A percentile compares a stretch with the other conserved stretches of the same genome.
Evolutionary conservation across 2,329 filamentous ascomycete species (phyloP).

Genomic region (Calonectria crousiana): DNA sequence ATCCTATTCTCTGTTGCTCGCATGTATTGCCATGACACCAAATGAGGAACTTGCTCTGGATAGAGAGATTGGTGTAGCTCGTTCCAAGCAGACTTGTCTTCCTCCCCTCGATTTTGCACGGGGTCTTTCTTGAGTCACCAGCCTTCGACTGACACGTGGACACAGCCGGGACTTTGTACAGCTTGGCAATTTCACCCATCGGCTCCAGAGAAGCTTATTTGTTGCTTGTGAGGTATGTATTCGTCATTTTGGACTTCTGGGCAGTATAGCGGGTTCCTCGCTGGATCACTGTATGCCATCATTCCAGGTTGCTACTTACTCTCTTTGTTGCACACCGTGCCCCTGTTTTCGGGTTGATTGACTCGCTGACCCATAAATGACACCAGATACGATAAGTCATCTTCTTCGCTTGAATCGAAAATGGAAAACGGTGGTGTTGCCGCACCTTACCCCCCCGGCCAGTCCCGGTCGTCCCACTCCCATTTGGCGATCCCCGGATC

Average conservation of each 20-base stretch:
- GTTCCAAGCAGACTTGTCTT: background rate
- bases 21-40: background rate
- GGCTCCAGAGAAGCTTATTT: slow-evolving; percentile 47
- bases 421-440: slow-evolving; percentile 53
- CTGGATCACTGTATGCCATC: background rate
- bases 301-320: background rate
- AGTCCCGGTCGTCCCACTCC: slow-evolving; percentile 45
- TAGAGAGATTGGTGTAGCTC: too few species aligned
- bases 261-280: background rate
- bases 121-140: too few species aligned
- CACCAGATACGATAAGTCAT: slow-evolving; percentile 48
- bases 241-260: background rate
- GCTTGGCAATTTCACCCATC: slow-evolving; percentile 46
- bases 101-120: background rate
- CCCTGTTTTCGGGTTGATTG: background rate
- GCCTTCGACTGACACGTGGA: background rate
- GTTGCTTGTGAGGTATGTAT: slow-evolving; percentile 48
- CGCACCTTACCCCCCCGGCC: slow-evolving; percentile 47
- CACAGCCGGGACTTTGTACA: slow-evolving; percentile 45
- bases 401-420: slow-evolving; percentile 46
- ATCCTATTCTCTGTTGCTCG: background rate
- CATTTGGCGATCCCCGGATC: slow-evolving; percentile 47
- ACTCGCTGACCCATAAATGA: slow-evolving; percentile 6
- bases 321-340: background rate
- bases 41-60: background rate